Percentiles rank a stretch among this genome's conserved stretches.
phyloP scores from a whole-genome alignment of 352 stramenopile species.

The Thraustochytrium striatum region DNA sequence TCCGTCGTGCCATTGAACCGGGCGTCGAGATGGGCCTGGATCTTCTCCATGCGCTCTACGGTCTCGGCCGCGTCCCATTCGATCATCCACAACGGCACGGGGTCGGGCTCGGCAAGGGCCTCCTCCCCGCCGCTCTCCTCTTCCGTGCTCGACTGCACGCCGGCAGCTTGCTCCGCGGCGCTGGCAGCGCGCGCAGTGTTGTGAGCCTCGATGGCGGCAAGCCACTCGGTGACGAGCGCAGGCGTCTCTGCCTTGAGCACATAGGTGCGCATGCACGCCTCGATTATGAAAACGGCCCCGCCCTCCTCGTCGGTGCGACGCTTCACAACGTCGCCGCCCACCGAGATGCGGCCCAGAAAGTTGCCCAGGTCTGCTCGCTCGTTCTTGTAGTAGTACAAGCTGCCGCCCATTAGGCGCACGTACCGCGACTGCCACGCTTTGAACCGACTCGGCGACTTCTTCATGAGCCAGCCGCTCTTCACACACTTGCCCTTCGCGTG shows the following conservation, averaged over 20 bases:
- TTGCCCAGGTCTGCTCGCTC: conserved; percentile 27
- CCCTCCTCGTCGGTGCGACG: not conserved
- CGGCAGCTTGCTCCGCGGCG: not conserved
- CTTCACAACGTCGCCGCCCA: not conserved
- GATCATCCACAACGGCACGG: conserved; percentile 28
- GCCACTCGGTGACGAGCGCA: not conserved
- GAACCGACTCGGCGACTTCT: conserved; percentile 47
- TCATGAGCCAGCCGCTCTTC: conserved; percentile 23
- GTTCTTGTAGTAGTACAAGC: conserved; percentile 49
- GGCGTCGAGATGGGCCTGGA: not conserved
- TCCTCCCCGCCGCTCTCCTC: not conserved
- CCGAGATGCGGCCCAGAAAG: conserved; percentile 34
- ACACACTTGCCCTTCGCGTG: not conserved
- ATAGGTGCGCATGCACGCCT: conserved; percentile 22
- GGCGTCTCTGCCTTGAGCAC: conserved; percentile 25
- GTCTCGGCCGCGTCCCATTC: not conserved
- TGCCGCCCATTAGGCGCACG: conserved; percentile 41
- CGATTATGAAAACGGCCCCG: not conserved
- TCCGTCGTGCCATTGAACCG: not conserved
- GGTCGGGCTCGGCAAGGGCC: not conserved
- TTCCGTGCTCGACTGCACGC: not conserved
- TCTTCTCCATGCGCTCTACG: conserved; percentile 18
- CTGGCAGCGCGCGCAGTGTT: not conserved
- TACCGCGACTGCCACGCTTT: conserved; percentile 41
- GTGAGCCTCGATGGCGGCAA: conserved; percentile 10